phyloP scores from a whole-genome alignment of 78 protist species.

The Dictyostelium intermedium region DNA sequence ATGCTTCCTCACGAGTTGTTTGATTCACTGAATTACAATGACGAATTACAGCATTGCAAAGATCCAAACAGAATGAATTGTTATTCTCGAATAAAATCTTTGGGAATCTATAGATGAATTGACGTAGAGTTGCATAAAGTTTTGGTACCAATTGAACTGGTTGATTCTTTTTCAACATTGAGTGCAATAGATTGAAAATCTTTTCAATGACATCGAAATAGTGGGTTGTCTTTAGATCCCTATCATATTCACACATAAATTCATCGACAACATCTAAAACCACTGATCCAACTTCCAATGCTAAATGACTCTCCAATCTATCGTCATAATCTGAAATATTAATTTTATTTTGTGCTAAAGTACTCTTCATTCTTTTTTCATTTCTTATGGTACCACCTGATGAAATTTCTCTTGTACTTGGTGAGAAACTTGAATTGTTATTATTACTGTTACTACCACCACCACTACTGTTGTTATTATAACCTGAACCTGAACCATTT shows the following conservation, averaged over 20 bases:
- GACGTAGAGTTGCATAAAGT: conserved; percentile 59
- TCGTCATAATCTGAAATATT: conserved; percentile 73
- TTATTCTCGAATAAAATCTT: conserved; percentile 40
- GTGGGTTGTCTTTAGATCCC: conserved; percentile 16
- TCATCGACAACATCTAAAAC: conserved; percentile 50
- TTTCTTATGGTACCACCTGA: conserved; percentile 16
- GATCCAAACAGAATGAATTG: conserved; percentile 48
- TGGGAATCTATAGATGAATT: conserved; percentile 64
- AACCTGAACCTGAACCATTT: not conserved
- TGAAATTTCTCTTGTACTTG: not conserved
- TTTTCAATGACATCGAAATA: conserved; percentile 54
- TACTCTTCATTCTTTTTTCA: conserved; percentile 64
- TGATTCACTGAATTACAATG: conserved; percentile 60
- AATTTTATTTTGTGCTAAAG: conserved; percentile 44
- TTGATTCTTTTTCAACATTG: conserved; percentile 43
- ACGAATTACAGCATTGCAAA: conserved; percentile 62
- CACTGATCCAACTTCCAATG: conserved; percentile 31
- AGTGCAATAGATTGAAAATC: conserved; percentile 17
- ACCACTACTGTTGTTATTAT: not conserved
- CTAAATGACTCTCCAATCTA: conserved; percentile 43
- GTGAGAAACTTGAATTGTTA: not conserved
- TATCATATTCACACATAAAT: conserved; percentile 72
- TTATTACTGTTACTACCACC: too few relatives aligned
- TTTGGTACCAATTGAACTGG: conserved; percentile 49
- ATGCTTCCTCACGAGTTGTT: conserved; percentile 61